Conservation (phyloP, 192 early-diverging fungal species). For the Podila verticillata region DNA sequence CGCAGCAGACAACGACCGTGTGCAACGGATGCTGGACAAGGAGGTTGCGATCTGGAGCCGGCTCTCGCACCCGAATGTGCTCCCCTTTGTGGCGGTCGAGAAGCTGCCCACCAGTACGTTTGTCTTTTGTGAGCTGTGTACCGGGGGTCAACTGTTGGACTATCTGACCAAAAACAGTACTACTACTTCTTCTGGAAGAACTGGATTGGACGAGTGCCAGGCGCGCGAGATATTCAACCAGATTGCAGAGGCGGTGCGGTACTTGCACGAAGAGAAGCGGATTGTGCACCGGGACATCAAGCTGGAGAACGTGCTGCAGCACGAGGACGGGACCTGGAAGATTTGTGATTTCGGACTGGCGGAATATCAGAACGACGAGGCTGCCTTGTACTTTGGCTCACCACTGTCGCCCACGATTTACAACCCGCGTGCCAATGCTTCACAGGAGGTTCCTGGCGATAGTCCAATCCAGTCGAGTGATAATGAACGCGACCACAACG, state of each 20-base stretch:
- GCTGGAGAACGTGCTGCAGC: conserved; percentile 88
- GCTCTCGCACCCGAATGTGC: conserved; percentile 75
- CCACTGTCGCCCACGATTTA: not conserved
- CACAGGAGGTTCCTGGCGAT: too few relatives aligned
- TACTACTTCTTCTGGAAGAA: not conserved
- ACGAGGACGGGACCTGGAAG: conserved; percentile 72
- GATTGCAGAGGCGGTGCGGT: conserved; percentile 76
- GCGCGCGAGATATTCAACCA: conserved; percentile 76
- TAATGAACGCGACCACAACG: too few relatives aligned
- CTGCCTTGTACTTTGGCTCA: conserved; percentile 49
- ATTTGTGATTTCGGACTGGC: conserved; percentile 92
- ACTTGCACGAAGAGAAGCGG: conserved; percentile 80
- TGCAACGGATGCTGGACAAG: conserved; percentile 64
- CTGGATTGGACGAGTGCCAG: conserved; percentile 59
- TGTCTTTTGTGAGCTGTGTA: conserved; percentile 75
- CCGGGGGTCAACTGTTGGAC: conserved; percentile 70
- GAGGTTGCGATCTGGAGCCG: conserved; percentile 76
- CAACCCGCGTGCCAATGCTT: too few relatives aligned
- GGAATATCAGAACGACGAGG: conserved; percentile 59
- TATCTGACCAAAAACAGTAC: conserved; percentile 55
- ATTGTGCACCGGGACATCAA: conserved; percentile 93
- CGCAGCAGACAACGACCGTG: conserved; percentile 42
- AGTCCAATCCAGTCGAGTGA: too few relatives aligned
- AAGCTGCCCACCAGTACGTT: conserved; percentile 75
- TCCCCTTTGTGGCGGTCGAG: conserved; percentile 71